phyloP scores from a whole-genome alignment of 106 monocot genomes.

The Xerophyta viscosa region DNA sequence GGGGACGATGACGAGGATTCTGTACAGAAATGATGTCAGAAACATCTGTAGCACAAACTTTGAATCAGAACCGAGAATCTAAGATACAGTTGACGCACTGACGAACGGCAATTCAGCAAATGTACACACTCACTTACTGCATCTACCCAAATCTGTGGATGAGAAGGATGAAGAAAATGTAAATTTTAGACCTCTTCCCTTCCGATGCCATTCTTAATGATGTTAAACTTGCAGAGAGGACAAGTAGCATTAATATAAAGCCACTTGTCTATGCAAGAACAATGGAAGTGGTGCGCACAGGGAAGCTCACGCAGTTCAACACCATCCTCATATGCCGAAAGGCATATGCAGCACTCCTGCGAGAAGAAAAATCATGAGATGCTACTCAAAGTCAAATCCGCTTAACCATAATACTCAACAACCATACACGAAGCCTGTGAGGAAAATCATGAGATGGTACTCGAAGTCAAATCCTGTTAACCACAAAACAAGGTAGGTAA shows the following conservation, averaged over 20 bases:
- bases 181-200: constrained; percentile 39
- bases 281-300: constrained; percentile 82
- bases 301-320: constrained; percentile 75
- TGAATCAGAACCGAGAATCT: too few relatives aligned
- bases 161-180: background rate
- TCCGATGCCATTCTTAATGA: constrained; percentile 44
- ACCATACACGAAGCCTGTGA: background rate
- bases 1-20: too few relatives aligned
- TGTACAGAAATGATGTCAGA: too few relatives aligned
- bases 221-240: constrained; percentile 84
- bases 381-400: background rate
- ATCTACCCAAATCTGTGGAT: background rate
- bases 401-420: background rate
- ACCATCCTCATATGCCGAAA: constrained; percentile 80
- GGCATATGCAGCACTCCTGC: constrained; percentile 96
- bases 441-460: too few relatives aligned
- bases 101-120: background rate
- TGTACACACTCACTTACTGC: background rate
- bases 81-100: too few relatives aligned
- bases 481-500: too few relatives aligned
- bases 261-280: constrained; percentile 79
- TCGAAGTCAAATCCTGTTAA: too few relatives aligned
- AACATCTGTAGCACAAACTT: too few relatives aligned
- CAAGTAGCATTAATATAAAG: constrained; percentile 87
- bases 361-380: too few relatives aligned